Base-by-base conservation (phyloP, 768 basidiomycete genomes). In the Boletus coccyginus region DNA sequence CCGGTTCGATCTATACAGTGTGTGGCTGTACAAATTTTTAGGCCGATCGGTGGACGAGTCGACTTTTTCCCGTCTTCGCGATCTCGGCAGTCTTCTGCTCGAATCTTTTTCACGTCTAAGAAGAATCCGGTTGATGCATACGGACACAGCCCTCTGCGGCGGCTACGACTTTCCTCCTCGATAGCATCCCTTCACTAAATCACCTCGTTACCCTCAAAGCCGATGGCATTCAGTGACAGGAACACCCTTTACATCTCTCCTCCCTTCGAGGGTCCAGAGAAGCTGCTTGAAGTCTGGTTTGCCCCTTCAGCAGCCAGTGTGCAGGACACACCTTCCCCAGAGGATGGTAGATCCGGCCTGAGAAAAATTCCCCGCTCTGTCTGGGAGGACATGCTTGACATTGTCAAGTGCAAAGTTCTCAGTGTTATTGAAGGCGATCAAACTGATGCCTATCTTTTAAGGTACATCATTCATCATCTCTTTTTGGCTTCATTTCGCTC, bases 351-450 rank as follows among this genome's bases (percentile, higher is more conserved):
- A 70, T 73, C 74, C 21, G 97, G 97, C 38, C 81, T 99, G 44
- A 79, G 95, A 55, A 81, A 77, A 62, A 86, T 99, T 35, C 78
- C 84, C 62, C 78, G 86, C 56, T 72, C 78, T 32, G 77, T 90
- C 33, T 99, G 97, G 97, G 94, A 97, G 75, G 90, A 92, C 56
- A 97, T 99, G 94, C 85, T 99, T 57, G 87, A 87, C 74, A 91
- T 96, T 61, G 97, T 99, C 70, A 87, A 90, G 70, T 99, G 97
- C 80, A 92, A 97, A 69, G 90, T 98, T 39, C 82, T 99, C 70
- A 96, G 87, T 68, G 86, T 91, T 53, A 80, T 97, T 44, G 81
- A 91, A 68, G 97, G 96, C 56, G 74, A 80, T n/a, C 92, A 96
- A 64, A 85, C 87, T 61, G 97, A 98, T 67, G 96, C 97, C 27